phyloP scores from a whole-genome alignment of 805 yeast genomes.

The Candida verbasci region DNA sequence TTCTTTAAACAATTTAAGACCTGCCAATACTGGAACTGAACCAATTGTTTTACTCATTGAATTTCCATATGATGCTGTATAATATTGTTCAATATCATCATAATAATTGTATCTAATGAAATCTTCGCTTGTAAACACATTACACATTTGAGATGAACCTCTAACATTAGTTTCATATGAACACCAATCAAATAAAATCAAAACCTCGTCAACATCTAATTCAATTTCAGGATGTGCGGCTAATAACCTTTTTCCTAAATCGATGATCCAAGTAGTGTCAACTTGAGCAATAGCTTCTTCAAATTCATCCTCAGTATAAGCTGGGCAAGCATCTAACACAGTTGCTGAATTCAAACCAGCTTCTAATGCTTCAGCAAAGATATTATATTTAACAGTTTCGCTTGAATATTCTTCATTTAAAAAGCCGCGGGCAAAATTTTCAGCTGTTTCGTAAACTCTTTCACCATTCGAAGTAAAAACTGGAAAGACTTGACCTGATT shows the following conservation, averaged over 20 bases:
- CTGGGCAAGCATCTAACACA: constrained; percentile 39
- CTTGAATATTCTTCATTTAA: constrained; percentile 36
- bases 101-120: constrained; percentile 57
- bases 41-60: constrained; percentile 54
- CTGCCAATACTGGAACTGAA: constrained; percentile 43
- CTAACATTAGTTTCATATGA: constrained; percentile 66
- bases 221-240: constrained; percentile 47
- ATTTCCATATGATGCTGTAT: constrained; percentile 57
- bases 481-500: constrained; percentile 30
- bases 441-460: constrained; percentile 50
- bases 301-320: constrained; percentile 27
- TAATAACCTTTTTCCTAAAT: constrained; percentile 52
- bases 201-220: constrained; percentile 47
- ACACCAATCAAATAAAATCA: constrained; percentile 52
- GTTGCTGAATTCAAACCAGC: constrained; percentile 55
- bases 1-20: constrained; percentile 38
- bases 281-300: constrained; percentile 17
- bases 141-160: constrained; percentile 62
- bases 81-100: constrained; percentile 53
- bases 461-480: constrained; percentile 48
- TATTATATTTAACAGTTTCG: constrained; percentile 13
- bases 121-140: constrained; percentile 58
- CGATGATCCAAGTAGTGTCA: constrained; percentile 37
- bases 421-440: constrained; percentile 52
- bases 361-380: constrained; percentile 39